phyloP scores from a whole-genome alignment of 441 rosid genomes.

The Capsella rubella region DNA sequence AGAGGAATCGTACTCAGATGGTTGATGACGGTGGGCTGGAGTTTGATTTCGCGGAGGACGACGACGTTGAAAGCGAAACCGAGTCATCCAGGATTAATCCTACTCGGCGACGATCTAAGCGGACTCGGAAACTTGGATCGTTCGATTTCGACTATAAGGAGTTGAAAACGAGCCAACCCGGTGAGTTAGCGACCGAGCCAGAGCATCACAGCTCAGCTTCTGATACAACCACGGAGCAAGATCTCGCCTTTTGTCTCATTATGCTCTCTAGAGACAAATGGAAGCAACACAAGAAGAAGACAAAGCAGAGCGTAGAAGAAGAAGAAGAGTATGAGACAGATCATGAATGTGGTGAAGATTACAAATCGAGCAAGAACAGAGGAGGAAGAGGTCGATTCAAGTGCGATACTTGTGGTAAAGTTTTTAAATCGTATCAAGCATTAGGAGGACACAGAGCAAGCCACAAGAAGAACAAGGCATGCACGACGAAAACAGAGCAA shows the following conservation, averaged over 20 bases:
- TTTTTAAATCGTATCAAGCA: slow-evolving; percentile 74
- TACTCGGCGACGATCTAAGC: slow-evolving; percentile 73
- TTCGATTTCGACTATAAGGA: slow-evolving; percentile 40
- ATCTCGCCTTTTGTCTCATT: slow-evolving; percentile 76
- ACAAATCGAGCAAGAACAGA: slow-evolving; percentile 43
- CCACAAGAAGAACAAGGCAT: slow-evolving; percentile 59
- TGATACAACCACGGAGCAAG: slow-evolving; percentile 67
- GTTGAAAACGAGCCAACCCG: slow-evolving; percentile 49
- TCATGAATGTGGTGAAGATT: slow-evolving; percentile 34
- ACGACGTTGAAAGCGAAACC: slow-evolving; percentile 83
- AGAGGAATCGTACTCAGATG: slow-evolving; percentile 41
- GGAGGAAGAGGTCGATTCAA: slow-evolving; percentile 49
- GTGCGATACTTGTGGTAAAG: slow-evolving; percentile 70
- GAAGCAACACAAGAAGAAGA: slow-evolving; percentile 34
- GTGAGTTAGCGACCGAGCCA: slow-evolving; percentile 52
- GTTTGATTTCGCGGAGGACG: slow-evolving; percentile 26
- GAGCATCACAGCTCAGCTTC: slow-evolving; percentile 71
- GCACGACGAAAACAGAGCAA: slow-evolving; percentile 32
- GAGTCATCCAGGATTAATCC: slow-evolving; percentile 73
- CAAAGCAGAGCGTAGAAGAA: slow-evolving; percentile 32
- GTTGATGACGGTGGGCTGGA: slow-evolving; percentile 4
- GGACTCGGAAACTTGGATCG: slow-evolving; percentile 53
- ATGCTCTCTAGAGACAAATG: slow-evolving; percentile 70
- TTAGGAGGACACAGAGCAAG: slow-evolving; percentile 81
- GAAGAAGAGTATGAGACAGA: slow-evolving; percentile 26